Percentiles rank a stretch among this genome's conserved stretches.
Conservation (phyloP, 805 yeast genomes). For the Schizosaccharomyces osmophilus region DNA sequence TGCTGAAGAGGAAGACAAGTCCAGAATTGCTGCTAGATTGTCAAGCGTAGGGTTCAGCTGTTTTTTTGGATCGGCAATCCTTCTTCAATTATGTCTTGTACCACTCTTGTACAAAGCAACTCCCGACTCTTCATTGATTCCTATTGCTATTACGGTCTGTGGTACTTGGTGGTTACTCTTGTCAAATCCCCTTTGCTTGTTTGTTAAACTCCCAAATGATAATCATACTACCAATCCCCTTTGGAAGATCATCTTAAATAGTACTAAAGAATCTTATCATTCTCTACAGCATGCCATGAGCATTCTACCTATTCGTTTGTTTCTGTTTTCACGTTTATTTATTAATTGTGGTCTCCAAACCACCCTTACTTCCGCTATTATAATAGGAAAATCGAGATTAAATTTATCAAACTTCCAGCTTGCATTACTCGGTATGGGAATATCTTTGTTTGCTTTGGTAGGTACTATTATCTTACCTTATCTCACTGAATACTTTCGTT, state of each 20-base stretch:
- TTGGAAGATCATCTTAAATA: neutral
- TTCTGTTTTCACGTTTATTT: neutral
- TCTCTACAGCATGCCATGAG: neutral
- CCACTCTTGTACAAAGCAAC: neutral
- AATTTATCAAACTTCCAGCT: neutral
- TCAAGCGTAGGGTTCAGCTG: neutral
- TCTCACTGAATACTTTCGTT: conserved; percentile 8
- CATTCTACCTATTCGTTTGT: neutral
- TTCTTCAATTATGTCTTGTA: neutral
- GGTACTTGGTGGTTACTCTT: neutral
- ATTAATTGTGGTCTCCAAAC: neutral
- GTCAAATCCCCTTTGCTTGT: neutral
- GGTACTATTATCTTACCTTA: neutral
- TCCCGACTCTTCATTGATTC: neutral
- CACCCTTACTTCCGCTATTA: neutral
- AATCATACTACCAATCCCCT: neutral
- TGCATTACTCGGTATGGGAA: neutral
- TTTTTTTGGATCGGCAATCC: neutral
- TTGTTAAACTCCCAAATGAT: neutral
- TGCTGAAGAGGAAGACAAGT: neutral
- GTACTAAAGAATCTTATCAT: neutral
- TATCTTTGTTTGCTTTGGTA: neutral
- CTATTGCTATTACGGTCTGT: neutral
- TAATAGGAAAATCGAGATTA: neutral
- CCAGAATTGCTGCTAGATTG: neutral